phyloP scores from a whole-genome alignment of 345 rosid genomes.

The Brassica nigra region DNA sequence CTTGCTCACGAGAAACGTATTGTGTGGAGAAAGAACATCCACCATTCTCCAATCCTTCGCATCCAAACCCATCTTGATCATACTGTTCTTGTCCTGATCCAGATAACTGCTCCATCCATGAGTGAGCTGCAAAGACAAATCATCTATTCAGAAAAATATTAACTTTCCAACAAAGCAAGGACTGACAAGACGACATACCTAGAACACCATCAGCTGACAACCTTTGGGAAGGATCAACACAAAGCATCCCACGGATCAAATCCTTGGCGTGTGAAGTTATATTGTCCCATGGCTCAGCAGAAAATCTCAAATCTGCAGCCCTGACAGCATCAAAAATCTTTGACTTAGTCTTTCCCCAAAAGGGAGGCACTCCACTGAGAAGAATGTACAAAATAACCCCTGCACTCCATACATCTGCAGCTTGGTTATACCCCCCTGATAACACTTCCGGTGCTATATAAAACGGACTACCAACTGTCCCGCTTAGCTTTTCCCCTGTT shows the following conservation, averaged over 20 bases:
- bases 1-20: constrained; percentile 47
- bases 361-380: constrained; percentile 73
- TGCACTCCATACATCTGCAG: constrained; percentile 85
- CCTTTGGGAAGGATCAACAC: constrained; percentile 69
- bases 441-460: constrained; percentile 79
- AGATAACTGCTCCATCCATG: constrained; percentile 64
- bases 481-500: constrained; percentile 61
- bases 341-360: constrained; percentile 80
- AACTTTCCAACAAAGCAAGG: neutral
- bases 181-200: constrained; percentile 43
- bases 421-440: constrained; percentile 65
- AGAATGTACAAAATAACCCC: constrained; percentile 73
- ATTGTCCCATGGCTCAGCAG: constrained; percentile 65
- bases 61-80: constrained; percentile 38
- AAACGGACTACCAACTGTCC: constrained; percentile 75
- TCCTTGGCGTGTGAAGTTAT: constrained; percentile 66
- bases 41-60: constrained; percentile 45
- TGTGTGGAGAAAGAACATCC: constrained; percentile 49
- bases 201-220: constrained; percentile 64
- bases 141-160: neutral
- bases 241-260: constrained; percentile 73
- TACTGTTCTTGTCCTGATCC: constrained; percentile 43
- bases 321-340: constrained; percentile 84
- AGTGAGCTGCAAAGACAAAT: constrained; percentile 53
- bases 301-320: constrained; percentile 72